Evolutionary conservation across 331 rosid genomes (phyloP), one percentile per base, ranked within the genome.

Genomic region (Quercus tomentella): DNA sequence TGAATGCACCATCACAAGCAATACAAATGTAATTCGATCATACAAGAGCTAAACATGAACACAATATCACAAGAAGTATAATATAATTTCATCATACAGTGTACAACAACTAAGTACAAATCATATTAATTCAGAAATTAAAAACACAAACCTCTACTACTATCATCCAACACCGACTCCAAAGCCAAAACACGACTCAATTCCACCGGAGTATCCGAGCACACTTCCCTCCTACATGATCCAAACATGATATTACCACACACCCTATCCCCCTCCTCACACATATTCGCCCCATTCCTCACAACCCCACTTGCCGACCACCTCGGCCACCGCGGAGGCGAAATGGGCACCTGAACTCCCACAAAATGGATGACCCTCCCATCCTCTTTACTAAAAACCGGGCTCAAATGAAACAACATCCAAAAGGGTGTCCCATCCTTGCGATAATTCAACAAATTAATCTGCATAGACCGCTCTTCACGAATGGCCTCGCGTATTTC

Each of bases 401-500:
- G 99, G 41, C 76, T 77, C 86, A 90, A 81, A 12, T 82, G 87
- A 76, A 96, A 87, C 72, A 96, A 71, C 82, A 92, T 87, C 99
- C 98, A 93, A 82, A 93, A 92, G 63, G 97, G 99, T 52, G 87
- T 82, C 56, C 98, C 93, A 8, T 93, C 98, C 56, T 87, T 93
- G 15, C 94, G 90, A 78, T 96, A 91, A 77, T 93, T 96, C 84
- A 96, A 76, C 85, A 96, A 65, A 75, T 77, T 88, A 55, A 93
- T 71, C 75, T 90, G 84, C 45, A 85, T 28, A 28, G 35, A 72
- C 55, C 88, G 86, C 81, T 93, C 99, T 31, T 87, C 91, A 23
- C 98, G 72, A 17, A 96, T 83, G 1, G 98, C 99, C 90, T 96
- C 99, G 4, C 97, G 88, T 52, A 96, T 85, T 67, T 87, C 92